phyloP scores from a whole-genome alignment of 2,329 filamentous ascomycete species.

The Anthostomella pinea region DNA sequence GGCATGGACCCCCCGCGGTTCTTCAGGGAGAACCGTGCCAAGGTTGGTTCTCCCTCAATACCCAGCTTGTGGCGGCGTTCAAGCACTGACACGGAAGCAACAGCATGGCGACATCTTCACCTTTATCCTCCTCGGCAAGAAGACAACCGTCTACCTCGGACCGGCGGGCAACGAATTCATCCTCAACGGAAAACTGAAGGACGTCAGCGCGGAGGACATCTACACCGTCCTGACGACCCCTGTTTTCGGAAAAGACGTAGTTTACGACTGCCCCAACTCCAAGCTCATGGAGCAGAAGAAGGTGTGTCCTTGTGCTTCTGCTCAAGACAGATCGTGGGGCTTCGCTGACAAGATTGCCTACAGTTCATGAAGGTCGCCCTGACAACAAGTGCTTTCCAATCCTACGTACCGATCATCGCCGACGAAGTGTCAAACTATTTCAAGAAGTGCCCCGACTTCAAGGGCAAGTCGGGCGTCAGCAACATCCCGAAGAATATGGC shows the following conservation, averaged over 20 bases:
- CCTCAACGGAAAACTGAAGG: conserved; percentile 51
- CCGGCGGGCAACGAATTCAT: conserved; percentile 54
- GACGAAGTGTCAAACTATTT: conserved; percentile 72
- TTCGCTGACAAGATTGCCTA: conserved; percentile 6
- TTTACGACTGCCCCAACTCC: conserved; percentile 80
- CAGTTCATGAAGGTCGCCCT: conserved; percentile 80
- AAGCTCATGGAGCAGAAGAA: conserved; percentile 91
- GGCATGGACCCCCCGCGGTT: conserved; percentile 92
- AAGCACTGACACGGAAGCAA: conserved; percentile 30
- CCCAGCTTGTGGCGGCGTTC: conserved; percentile 1
- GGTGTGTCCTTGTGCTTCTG: too few relatives aligned
- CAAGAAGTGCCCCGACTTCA: conserved; percentile 64
- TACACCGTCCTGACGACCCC: conserved; percentile 50
- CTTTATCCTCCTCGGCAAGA: conserved; percentile 50
- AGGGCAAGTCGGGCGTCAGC: conserved; percentile 64
- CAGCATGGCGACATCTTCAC: conserved; percentile 58
- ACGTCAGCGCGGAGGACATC: conserved; percentile 54
- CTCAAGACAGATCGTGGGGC: too few relatives aligned
- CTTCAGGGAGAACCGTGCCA: conserved; percentile 72
- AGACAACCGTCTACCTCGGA: conserved; percentile 50
- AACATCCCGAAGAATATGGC: conserved; percentile 75
- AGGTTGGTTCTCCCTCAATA: conserved; percentile 51
- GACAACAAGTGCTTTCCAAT: conserved; percentile 69
- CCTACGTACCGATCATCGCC: conserved; percentile 76
- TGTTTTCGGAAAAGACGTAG: conserved; percentile 72